phyloP scores from a whole-genome alignment of 2,329 filamentous ascomycete species.

The Aspergillus terreus region DNA sequence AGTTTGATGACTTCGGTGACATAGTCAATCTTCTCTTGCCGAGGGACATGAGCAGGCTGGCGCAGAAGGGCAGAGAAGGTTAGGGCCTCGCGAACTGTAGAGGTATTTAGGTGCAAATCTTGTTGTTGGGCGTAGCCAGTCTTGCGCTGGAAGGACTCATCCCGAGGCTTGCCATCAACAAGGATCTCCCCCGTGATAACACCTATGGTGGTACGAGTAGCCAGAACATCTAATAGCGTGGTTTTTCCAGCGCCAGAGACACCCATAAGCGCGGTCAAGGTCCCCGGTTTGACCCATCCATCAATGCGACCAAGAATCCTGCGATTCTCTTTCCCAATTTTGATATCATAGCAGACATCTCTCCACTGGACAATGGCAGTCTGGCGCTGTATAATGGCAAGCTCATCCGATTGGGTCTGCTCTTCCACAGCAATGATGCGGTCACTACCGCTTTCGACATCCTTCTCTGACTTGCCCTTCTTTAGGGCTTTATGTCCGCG shows the following conservation, averaged over 20 bases:
- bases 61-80: conserved; percentile 81
- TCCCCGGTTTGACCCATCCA: conserved; percentile 52
- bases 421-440: too few species aligned
- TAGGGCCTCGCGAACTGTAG: conserved; percentile 80
- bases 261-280: conserved; percentile 56
- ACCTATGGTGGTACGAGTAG: conserved; percentile 56
- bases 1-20: conserved; percentile 73
- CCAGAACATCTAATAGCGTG: conserved; percentile 55
- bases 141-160: conserved; percentile 54
- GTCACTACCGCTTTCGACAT: neutral
- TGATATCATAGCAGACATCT: conserved; percentile 72
- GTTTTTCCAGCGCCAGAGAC: conserved; percentile 60
- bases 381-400: conserved; percentile 38
- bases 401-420: neutral
- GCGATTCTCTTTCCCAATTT: conserved; percentile 68
- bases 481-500: conserved; percentile 2
- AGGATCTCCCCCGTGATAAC: conserved; percentile 63
- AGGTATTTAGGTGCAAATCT: conserved; percentile 73
- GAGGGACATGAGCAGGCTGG: conserved; percentile 67
- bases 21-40: conserved; percentile 73
- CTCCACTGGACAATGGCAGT: conserved; percentile 79
- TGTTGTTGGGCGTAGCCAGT: conserved; percentile 66
- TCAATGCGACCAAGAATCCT: conserved; percentile 54
- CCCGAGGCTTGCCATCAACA: conserved; percentile 56
- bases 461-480: neutral